Evolutionary conservation across 345 rosid genomes (phyloP), one percentile per base, ranked within the genome.

Genomic region (Citropsis articulata): DNA sequence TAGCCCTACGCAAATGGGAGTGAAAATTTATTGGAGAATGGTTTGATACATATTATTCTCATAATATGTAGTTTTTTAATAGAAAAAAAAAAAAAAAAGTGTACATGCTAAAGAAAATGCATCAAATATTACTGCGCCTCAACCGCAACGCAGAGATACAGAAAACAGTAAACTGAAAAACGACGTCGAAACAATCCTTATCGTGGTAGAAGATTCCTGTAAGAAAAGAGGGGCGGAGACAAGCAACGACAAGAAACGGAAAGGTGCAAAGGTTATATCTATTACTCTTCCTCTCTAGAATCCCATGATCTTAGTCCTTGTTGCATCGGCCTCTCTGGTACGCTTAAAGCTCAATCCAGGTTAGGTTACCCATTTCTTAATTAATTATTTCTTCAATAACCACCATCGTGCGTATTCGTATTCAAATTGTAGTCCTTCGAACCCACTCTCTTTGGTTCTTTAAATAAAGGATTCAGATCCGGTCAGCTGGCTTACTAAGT

Each of bases 321-420:
- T 48, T 91, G 93, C 85, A 57, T 92, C 79, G 97, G 97, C 66
- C 66, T 92, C 78, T 90, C 91, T 72, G 88, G 89, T 57, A 66
- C 91, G 57, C 57, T 53, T 45, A 45, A 45, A 5, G 74, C 93
- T 89, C 48, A 86, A 80, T 48, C 87, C 81, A 75, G 14, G 50
- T 45, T 45, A 18, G 87, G 89, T 86, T 55, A 0, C 63, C 14
- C 21, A 48, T 31, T 18, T 21, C n/a, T 25, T 45, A 2, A 28
- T 70, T 53, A 27, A 19, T 13, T 70, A 19, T 27, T 28, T 45
- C 50, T 45, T 45, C 16, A 45, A 3, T 45, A 45, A 45, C 50
- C 50, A 45, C 5, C 50, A 3, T 13, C 18, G 16, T 3, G 16
- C n/a, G 16, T 12, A 42, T 13, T 45, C 50, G 50, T 42, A 42